Evolutionary conservation across 768 basidiomycete genomes (phyloP).

Genomic region (Tulasnella sp.): DNA sequence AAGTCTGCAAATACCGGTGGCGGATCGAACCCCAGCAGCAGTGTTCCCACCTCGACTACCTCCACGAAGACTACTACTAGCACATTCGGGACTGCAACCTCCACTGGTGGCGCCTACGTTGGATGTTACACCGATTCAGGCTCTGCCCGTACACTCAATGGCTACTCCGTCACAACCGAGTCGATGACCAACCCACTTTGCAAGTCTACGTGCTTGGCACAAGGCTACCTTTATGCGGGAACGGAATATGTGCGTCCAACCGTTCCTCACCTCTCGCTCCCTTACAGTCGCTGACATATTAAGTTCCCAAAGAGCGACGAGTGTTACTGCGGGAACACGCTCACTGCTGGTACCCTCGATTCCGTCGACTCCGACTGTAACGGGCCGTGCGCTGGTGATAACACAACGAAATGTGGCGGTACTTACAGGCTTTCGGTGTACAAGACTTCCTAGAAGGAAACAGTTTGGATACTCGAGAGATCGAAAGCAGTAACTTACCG

Average conservation of each 20-base stretch:
- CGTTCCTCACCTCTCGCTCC: too few species aligned
- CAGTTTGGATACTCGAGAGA: too few species aligned
- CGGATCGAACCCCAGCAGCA: too few species aligned
- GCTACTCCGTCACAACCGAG: background rate
- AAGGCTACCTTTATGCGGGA: slow-evolving; percentile 1
- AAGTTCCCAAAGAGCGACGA: background rate
- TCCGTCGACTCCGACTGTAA: slow-evolving; percentile 3
- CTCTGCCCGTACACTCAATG: background rate
- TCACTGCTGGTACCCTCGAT: background rate
- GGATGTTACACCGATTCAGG: slow-evolving; percentile 14
- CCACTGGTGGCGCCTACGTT: background rate
- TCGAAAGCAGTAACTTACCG: too few species aligned
- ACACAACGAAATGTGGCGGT: slow-evolving; percentile 12
- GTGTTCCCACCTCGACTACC: too few species aligned
- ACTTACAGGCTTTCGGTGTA: slow-evolving; percentile 2
- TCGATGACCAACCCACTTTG: slow-evolving; percentile 3
- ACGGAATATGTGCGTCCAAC: too few species aligned
- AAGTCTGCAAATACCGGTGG: background rate
- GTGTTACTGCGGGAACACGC: slow-evolving; percentile 15
- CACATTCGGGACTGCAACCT: background rate
- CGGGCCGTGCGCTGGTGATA: slow-evolving; percentile 2
- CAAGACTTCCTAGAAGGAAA: too few species aligned
- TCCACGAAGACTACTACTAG: background rate
- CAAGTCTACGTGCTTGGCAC: background rate
- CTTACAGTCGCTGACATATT: too few species aligned